Percentiles rank a stretch among this genome's conserved stretches.
Conservation (phyloP, 345 rosid species). For the Moricandia arvensis region DNA sequence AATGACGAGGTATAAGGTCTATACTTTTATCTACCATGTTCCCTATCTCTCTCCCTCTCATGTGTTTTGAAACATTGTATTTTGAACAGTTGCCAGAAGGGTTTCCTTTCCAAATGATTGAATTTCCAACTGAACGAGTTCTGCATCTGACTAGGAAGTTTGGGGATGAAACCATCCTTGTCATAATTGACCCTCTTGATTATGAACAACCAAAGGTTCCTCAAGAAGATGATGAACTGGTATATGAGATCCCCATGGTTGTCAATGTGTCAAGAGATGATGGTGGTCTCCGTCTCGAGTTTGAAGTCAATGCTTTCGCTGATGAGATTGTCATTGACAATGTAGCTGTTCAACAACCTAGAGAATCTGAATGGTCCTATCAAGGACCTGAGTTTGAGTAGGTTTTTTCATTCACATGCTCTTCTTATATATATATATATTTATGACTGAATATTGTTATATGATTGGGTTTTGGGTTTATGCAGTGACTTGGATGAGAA, state of each 20-base stretch:
- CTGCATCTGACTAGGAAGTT: constrained; percentile 44
- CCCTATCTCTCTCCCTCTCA: background rate
- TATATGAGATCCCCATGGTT: constrained; percentile 45
- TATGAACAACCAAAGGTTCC: background rate
- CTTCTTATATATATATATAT: background rate
- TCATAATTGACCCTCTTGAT: constrained; percentile 46
- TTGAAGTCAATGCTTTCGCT: constrained; percentile 50
- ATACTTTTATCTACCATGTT: background rate
- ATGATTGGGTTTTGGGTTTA: background rate
- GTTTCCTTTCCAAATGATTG: constrained; percentile 59
- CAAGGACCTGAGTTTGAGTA: constrained; percentile 74
- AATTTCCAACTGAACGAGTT: constrained; percentile 58
- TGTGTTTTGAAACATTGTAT: background rate
- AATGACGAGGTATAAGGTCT: constrained; percentile 24
- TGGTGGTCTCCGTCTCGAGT: constrained; percentile 44
- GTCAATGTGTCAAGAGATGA: constrained; percentile 50
- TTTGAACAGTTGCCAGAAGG: constrained; percentile 32
- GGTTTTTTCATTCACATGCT: background rate
- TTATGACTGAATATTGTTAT: background rate
- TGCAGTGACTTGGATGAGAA: too few species aligned
- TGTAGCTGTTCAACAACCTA: constrained; percentile 45
- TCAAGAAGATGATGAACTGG: background rate
- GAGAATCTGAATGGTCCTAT: constrained; percentile 42
- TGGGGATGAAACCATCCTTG: constrained; percentile 51
- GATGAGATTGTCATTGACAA: constrained; percentile 61